Evolutionary conservation across 2,329 filamentous ascomycete genomes (phyloP).

Genomic region (Epichloe sp.): DNA sequence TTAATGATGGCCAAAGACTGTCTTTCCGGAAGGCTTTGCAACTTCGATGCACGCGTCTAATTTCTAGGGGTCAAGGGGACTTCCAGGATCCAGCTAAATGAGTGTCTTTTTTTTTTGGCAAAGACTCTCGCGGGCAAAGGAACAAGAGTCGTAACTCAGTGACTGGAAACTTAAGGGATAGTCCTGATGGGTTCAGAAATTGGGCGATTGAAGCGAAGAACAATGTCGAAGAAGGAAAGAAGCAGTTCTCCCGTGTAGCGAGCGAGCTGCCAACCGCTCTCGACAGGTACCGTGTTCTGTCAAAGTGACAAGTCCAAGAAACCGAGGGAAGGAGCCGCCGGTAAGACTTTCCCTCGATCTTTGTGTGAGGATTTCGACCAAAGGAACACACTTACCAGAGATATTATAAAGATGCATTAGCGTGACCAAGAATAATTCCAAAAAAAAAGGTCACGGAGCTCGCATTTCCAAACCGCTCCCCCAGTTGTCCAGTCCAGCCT

Average conservation of each 20-base stretch:
- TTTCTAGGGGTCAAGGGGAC: neutral
- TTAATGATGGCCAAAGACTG: constrained; percentile 3
- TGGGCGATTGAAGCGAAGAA: neutral
- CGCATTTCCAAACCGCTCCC: neutral
- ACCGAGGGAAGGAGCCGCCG: constrained; percentile 2
- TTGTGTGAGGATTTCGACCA: neutral
- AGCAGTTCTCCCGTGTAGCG: neutral
- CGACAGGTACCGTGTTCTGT: neutral
- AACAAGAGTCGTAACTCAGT: neutral
- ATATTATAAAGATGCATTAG: neutral
- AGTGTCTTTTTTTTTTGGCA: neutral
- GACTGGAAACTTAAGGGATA: neutral
- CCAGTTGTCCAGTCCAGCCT: neutral
- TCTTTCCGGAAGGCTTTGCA: constrained; percentile 6
- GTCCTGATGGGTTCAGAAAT: neutral
- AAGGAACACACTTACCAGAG: neutral
- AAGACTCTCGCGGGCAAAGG: neutral
- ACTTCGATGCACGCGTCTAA: neutral
- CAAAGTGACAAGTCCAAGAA: neutral
- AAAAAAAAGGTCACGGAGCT: neutral
- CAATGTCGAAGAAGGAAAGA: neutral
- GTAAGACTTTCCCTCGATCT: neutral
- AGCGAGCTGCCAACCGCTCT: neutral
- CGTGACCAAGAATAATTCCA: neutral
- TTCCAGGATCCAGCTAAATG: neutral